Evolutionary conservation across 2,329 filamentous ascomycete species (phyloP).

Genomic region (Biscogniauxia mediterranea): DNA sequence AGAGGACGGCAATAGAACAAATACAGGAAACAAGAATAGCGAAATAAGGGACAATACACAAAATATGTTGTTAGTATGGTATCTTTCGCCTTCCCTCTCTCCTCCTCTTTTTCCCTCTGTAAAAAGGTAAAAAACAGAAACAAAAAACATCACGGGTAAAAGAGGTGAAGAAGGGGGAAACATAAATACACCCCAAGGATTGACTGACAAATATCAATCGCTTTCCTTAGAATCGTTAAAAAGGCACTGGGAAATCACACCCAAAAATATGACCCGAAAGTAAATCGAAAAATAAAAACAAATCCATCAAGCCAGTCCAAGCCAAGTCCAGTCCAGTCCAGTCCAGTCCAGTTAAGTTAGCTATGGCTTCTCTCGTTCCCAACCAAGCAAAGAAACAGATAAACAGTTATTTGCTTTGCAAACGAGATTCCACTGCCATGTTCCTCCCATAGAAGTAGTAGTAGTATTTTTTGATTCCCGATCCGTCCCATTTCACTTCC

Average conservation of each 20-base stretch:
- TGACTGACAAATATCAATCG: no score
- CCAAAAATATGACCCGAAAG: no score
- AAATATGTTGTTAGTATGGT: neutral
- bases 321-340: neutral
- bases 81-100: slow-evolving; percentile 6
- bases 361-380: no score
- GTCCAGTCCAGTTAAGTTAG: no score
- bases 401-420: no score
- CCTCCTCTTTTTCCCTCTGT: slow-evolving; percentile 3
- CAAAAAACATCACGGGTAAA: neutral
- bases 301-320: no score
- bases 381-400: no score
- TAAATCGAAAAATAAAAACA: neutral
- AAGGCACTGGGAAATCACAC: neutral
- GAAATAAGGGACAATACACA: slow-evolving; percentile 3
- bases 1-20: neutral
- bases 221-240: neutral
- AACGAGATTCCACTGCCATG: no score
- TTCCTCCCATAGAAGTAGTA: neutral
- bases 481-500: neutral
- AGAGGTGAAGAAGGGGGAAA: slow-evolving; percentile 8
- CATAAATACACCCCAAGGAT: neutral
- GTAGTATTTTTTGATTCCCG: neutral
- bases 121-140: no score
- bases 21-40: neutral